Conservation (phyloP, 306 rosid species). For the Vigna radiata region DNA sequence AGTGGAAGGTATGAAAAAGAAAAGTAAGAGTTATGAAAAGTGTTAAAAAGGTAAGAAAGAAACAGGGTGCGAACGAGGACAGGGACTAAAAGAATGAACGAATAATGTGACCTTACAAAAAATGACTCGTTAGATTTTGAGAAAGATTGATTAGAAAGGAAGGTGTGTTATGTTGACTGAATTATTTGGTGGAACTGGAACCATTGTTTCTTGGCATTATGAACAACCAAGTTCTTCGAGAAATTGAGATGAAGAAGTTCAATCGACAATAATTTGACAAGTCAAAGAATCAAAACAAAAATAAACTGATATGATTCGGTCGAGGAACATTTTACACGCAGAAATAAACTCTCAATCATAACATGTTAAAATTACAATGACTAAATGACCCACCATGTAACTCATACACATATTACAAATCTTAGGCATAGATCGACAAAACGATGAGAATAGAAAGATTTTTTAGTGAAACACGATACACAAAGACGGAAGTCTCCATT, state of each 20-base stretch:
- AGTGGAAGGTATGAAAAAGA: too few species aligned
- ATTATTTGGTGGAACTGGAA: too few species aligned
- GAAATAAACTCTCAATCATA: background rate
- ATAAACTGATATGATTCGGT: too few species aligned
- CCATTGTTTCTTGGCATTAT: background rate
- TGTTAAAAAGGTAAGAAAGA: too few species aligned
- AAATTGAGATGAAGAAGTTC: background rate
- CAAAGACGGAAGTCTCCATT: background rate
- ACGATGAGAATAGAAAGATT: background rate
- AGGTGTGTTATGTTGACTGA: too few species aligned
- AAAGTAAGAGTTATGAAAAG: too few species aligned
- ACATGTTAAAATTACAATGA: background rate
- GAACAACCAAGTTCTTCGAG: background rate
- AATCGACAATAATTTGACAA: background rate
- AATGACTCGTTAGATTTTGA: too few species aligned
- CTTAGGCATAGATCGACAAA: too few species aligned
- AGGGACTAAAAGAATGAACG: too few species aligned
- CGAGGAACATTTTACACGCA: too few species aligned
- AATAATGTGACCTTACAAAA: too few species aligned
- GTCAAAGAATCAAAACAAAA: background rate
- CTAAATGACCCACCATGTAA: background rate
- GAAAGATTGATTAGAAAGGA: too few species aligned
- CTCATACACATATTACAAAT: background rate
- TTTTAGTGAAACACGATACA: background rate
- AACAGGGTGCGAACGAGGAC: background rate